phyloP scores from a whole-genome alignment of 768 basidiomycete species.

The Lentinula detonsa region DNA sequence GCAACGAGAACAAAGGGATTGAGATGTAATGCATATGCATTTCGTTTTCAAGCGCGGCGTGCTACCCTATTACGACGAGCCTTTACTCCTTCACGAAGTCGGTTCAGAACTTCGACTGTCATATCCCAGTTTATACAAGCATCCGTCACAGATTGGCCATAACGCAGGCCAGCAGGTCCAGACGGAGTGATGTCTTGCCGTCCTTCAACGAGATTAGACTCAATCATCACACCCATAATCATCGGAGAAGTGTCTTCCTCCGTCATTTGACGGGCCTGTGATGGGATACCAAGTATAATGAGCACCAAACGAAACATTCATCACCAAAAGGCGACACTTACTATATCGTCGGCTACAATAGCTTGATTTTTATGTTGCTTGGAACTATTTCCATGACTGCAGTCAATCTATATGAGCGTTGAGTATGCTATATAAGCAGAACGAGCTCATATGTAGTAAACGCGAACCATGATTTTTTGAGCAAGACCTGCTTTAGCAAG shows the following conservation, averaged over 20 bases:
- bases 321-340: constrained; percentile 28
- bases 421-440: background rate
- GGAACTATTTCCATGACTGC: constrained; percentile 92
- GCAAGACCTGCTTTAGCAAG: constrained; percentile 73
- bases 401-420: constrained; percentile 64
- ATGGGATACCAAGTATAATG: constrained; percentile 12
- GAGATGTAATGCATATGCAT: background rate
- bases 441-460: constrained; percentile 1
- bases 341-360: constrained; percentile 87
- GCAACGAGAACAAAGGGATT: too few species aligned
- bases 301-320: background rate
- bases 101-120: constrained; percentile 76
- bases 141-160: constrained; percentile 86
- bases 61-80: constrained; percentile 16
- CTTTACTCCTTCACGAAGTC: constrained; percentile 82
- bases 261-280: constrained; percentile 67
- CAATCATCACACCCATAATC: constrained; percentile 95
- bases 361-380: constrained; percentile 89
- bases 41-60: background rate
- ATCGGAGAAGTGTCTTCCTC: constrained; percentile 60
- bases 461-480: constrained; percentile 79
- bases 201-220: constrained; percentile 85
- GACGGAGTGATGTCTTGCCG: constrained; percentile 76
- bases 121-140: constrained; percentile 88
- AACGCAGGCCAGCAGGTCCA: constrained; percentile 68